Conservation (phyloP, 805 yeast genomes). For the Candida nanaspora region DNA sequence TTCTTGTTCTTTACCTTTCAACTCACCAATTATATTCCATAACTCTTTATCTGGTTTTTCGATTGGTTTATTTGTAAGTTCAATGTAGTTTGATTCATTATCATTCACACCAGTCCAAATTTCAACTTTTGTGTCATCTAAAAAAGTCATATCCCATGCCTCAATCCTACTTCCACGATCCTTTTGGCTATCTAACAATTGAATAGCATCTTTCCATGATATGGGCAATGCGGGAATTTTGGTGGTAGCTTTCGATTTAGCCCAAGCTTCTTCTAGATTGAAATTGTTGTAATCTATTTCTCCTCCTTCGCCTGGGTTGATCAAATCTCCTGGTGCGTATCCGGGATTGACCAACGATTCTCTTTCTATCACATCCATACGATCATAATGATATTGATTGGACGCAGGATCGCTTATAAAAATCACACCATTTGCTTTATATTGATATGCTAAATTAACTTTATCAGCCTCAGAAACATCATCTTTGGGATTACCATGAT, state of each 20-base stretch:
- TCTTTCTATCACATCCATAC: conserved; percentile 42
- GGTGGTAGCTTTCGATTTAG: conserved; percentile 48
- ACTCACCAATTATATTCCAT: conserved; percentile 74
- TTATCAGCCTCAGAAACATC: conserved; percentile 43
- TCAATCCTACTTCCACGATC: conserved; percentile 30
- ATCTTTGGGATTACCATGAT: conserved; percentile 33
- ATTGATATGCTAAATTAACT: conserved; percentile 44
- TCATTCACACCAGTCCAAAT: conserved; percentile 38
- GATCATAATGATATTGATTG: conserved; percentile 17
- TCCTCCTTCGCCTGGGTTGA: conserved; percentile 57
- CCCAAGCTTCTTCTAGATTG: conserved; percentile 32
- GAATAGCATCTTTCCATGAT: conserved; percentile 62
- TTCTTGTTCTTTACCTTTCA: conserved; percentile 74
- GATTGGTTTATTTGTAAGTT: conserved; percentile 31
- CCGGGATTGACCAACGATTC: conserved; percentile 51
- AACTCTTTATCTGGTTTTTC: conserved; percentile 52
- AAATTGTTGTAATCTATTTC: conserved; percentile 28
- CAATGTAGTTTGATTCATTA: conserved; percentile 9
- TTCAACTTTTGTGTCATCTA: conserved; percentile 19
- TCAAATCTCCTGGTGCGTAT: conserved; percentile 66
- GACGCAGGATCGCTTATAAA: conserved; percentile 46
- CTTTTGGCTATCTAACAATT: conserved; percentile 29
- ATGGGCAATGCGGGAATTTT: conserved; percentile 72
- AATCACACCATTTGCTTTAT: conserved; percentile 59
- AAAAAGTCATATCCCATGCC: conserved; percentile 27